Conservation (phyloP, 2,329 filamentous ascomycete species). For the Xylariomycetidae sp. region DNA sequence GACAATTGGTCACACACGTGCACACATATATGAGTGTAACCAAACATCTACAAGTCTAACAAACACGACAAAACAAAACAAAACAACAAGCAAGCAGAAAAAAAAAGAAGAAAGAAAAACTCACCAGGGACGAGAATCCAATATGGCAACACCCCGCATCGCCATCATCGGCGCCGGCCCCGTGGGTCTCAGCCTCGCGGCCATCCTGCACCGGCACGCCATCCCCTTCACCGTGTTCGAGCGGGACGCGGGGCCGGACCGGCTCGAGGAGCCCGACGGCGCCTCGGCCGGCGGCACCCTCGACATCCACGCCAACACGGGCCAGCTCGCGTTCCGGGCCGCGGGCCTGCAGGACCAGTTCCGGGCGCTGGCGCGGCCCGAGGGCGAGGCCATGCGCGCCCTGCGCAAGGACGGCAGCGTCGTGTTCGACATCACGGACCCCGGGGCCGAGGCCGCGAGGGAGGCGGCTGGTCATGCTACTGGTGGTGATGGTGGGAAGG, state of each 20-base stretch:
- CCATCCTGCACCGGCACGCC: slow-evolving; percentile 22
- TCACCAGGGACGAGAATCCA: too few species aligned
- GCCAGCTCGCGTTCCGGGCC: slow-evolving; percentile 26
- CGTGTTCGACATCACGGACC: not conserved
- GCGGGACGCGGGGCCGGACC: too few species aligned
- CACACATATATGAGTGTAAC: too few species aligned
- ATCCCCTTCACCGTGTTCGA: slow-evolving; percentile 26
- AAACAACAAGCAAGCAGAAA: too few species aligned
- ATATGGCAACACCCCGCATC: slow-evolving; percentile 14
- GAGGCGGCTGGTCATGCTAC: slow-evolving; percentile 2
- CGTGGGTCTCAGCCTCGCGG: slow-evolving; percentile 25
- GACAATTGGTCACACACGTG: too few species aligned
- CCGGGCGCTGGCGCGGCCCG: slow-evolving; percentile 13
- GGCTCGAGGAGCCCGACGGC: too few species aligned
- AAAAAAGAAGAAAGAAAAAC: too few species aligned
- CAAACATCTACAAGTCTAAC: too few species aligned
- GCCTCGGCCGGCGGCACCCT: too few species aligned
- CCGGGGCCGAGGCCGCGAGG: too few species aligned
- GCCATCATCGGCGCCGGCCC: slow-evolving; percentile 29
- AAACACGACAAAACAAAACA: too few species aligned
- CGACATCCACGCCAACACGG: slow-evolving; percentile 29
- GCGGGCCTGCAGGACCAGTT: slow-evolving; percentile 25
- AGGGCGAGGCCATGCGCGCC: slow-evolving; percentile 16
- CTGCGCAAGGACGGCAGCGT: slow-evolving; percentile 2
- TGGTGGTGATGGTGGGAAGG: slow-evolving; percentile 21